Base-by-base conservation (phyloP, 2,329 filamentous ascomycete species). In the Chaetomiaceae sp. region DNA sequence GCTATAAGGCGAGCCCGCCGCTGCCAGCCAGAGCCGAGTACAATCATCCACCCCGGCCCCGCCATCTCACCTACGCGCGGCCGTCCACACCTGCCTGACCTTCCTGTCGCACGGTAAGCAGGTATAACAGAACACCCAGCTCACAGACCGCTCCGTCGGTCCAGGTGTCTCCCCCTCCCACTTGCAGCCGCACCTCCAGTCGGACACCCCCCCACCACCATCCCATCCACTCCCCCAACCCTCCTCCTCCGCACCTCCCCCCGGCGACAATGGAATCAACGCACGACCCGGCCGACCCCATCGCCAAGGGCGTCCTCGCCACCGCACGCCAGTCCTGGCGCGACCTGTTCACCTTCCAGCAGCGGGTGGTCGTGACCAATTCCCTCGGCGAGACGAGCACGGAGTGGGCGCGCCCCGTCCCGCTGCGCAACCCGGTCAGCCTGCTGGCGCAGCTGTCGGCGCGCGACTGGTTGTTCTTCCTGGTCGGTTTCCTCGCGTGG, bases 401-500 rank as follows among this genome's bases (percentile, higher is more conserved):
- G 24, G 83, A 87, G 65, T 88, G 84, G 84, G 77, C 81, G 52
- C 62, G 72, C 17, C 84, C 84, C 0, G 75, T 80, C 36, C 80
- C 75, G 12, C 72, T 88, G 45, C 70, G 74, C 56, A 87, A 91
- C 61, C 87, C 87, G 32, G 68, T 91, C 65, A 78, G 72, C 30
- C 72, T 91, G 24, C 70, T 88, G 51, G 73, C 71, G 22, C 74
- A 82, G 65, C 73, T 93, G 14, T 75, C 72, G 3, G 68, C 70
- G 19, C 77, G 73, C 50, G 81, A 85, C 60, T 91, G 86, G 86
- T 60, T 86, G 14, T 89, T 86, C 69, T 82, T 91, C 67, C 53
- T 85, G 33, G 83, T 88, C 10, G 86, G 85, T 3, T 81, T 90
- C 60, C 65, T 75, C 27, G 82, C 85, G 14, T 91, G 87, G 87